These are phyloP conservation scores for Fusarium oxysporum DNA, from an alignment of 2,329 filamentous ascomycete species.

Conservation along the genomic window DNA sequence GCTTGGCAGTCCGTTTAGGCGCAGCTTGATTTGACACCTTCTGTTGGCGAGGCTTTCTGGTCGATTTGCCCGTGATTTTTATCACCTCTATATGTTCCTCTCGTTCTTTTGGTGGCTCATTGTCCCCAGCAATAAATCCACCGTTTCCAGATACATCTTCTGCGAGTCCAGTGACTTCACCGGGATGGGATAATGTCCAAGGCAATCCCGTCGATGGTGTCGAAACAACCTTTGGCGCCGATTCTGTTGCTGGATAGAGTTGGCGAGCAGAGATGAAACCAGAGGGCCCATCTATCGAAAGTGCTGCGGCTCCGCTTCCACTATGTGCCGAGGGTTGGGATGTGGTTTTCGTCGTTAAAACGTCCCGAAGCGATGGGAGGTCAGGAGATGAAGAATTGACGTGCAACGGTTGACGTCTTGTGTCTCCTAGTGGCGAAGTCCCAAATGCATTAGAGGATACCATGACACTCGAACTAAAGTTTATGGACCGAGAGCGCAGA, in stretches of 20 bases:
- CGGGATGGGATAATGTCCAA: not conserved
- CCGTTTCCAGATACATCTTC: not conserved
- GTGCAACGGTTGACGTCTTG: slow-evolving; percentile 49
- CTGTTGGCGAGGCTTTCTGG: slow-evolving; percentile 35
- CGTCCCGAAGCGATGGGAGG: slow-evolving; percentile 64
- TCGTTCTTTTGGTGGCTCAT: not conserved
- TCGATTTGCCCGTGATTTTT: slow-evolving; percentile 33
- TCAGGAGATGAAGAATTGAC: slow-evolving; percentile 64
- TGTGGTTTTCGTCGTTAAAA: slow-evolving; percentile 55
- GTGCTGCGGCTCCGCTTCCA: slow-evolving; percentile 52
- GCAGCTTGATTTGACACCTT: slow-evolving; percentile 28
- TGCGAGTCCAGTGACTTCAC: not conserved
- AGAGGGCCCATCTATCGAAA: slow-evolving; percentile 51
- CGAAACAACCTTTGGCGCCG: slow-evolving; percentile 19
- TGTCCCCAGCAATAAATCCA: not conserved
- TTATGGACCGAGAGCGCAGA: slow-evolving; percentile 55
- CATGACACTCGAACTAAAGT: slow-evolving; percentile 47
- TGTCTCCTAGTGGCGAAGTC: slow-evolving; percentile 47
- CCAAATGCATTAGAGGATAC: slow-evolving; percentile 49
- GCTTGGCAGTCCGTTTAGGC: slow-evolving; percentile 14
- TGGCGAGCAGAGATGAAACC: slow-evolving; percentile 58
- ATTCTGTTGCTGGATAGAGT: slow-evolving; percentile 51
- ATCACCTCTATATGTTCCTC: slow-evolving; percentile 40
- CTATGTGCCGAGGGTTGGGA: slow-evolving; percentile 50
- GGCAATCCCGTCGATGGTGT: not conserved